Percentiles rank a stretch among this genome's conserved stretches.
Evolutionary conservation across 2,329 filamentous ascomycete genomes (phyloP).

Genomic region (Grosmannia serpens): DNA sequence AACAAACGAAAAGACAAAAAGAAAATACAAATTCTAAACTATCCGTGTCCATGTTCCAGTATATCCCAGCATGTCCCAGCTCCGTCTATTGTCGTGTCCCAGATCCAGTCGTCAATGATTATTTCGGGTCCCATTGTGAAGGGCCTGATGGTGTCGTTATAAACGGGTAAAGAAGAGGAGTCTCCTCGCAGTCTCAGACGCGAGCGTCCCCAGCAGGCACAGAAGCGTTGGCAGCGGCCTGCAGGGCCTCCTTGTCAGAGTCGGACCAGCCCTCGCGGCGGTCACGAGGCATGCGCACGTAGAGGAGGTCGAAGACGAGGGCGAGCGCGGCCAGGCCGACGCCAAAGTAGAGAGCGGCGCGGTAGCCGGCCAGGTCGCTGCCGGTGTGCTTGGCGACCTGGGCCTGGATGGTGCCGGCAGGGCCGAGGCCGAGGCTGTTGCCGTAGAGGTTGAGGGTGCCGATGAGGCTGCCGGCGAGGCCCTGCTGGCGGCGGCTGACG

Average conservation of each 20-base stretch:
- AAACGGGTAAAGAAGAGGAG: background rate
- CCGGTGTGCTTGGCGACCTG: conserved; percentile 13
- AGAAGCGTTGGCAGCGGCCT: background rate
- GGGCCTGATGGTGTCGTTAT: background rate
- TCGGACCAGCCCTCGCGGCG: conserved; percentile 21
- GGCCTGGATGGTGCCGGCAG: conserved; percentile 23
- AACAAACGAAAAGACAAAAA: background rate
- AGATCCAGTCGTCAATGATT: background rate
- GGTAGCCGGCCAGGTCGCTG: conserved; percentile 20
- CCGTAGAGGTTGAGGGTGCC: conserved; percentile 25
- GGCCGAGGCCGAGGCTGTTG: conserved; percentile 20
- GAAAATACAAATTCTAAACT: background rate
- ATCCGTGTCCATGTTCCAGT: background rate
- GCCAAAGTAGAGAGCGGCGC: conserved; percentile 29
- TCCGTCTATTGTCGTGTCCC: background rate
- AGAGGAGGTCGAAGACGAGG: conserved; percentile 22
- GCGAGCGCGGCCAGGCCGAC: conserved; percentile 23
- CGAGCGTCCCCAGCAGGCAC: background rate
- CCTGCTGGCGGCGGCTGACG: conserved; percentile 34
- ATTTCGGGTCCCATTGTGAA: background rate
- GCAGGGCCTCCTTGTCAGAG: background rate
- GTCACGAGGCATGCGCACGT: conserved; percentile 29
- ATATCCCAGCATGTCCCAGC: no score
- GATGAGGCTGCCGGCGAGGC: conserved; percentile 37
- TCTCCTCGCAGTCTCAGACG: background rate